Evolutionary conservation across 495 filamentous ascomycete species (phyloP), one percentile per base, ranked within the genome.

Genomic region (Penicillium maclennaniae): DNA sequence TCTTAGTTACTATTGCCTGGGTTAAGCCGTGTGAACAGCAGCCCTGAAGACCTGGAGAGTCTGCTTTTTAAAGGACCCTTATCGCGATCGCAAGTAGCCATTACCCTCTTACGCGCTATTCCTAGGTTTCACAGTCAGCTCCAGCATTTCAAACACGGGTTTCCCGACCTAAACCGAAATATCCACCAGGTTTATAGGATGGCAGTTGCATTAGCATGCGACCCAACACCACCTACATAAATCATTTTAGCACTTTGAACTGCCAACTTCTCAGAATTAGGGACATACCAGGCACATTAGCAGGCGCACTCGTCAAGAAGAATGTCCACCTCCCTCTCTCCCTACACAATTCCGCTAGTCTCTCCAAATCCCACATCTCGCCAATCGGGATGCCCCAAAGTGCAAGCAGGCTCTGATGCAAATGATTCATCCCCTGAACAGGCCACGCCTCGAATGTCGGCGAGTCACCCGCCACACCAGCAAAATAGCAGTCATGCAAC

Each of bases 401-500:
- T 34, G 82, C 79, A 12, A 90, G 62, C 6, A 89, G 69, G 56
- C 80, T 83, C 57, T 83, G 75, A 60, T 88, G 86, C 17, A 89
- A 69, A 49, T 70, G 63, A 41, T 70, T 74, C 12, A 63, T 46
- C 39, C 81, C 77, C 36, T 54, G 57, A 4, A 71, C 69, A 28
- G 84, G 81, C 82, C 83, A 86, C 4, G 72, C 70, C 69, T 86
- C 85, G 54, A 85, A 85, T 0, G 77, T 72, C 16, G 83, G 83
- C 25, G 75, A 72, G 56, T 87, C 84, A 0, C 82, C 82, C 5
- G 76, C 79, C 23, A 86, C 83, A 1, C 73, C 77, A 5, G 84
- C 77, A 56, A 87, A 87, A 46, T 85, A 87, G 47, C 75, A 79
- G 62, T 88, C 83, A 57, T 87, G 82, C 54, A 89, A 56, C 78